Percentiles rank a stretch among this genome's conserved stretches.
phyloP scores from a whole-genome alignment of 495 filamentous ascomycete genomes.

The Hyaloscypha finlandica region DNA sequence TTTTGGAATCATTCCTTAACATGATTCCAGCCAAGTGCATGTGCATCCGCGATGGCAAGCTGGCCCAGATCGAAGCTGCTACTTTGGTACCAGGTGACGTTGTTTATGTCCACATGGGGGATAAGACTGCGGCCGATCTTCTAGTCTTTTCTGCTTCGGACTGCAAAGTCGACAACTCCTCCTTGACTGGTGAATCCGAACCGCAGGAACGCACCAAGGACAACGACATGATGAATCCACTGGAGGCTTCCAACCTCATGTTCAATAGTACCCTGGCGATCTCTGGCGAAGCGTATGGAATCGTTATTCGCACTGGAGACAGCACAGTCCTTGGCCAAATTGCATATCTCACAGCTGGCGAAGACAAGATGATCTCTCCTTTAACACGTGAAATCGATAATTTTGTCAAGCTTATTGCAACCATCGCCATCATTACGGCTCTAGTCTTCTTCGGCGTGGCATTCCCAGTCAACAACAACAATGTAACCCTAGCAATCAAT shows the following conservation, averaged over 20 bases:
- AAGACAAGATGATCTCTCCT: slow-evolving; percentile 33
- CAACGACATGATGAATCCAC: slow-evolving; percentile 33
- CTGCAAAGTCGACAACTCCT: slow-evolving; percentile 29
- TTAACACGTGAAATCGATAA: slow-evolving; percentile 39
- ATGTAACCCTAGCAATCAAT: slow-evolving; percentile 24
- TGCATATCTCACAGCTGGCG: slow-evolving; percentile 35
- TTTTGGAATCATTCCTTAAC: slow-evolving; percentile 36
- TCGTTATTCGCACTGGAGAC: slow-evolving; percentile 41
- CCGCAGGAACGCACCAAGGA: slow-evolving; percentile 29
- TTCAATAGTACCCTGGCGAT: slow-evolving; percentile 33
- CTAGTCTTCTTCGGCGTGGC: slow-evolving; percentile 34
- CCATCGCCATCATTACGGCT: slow-evolving; percentile 33
- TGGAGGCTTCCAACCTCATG: slow-evolving; percentile 34
- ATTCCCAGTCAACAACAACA: slow-evolving; percentile 36
- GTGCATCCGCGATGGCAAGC: slow-evolving; percentile 35
- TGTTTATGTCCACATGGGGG: slow-evolving; percentile 22
- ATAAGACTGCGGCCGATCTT: slow-evolving; percentile 29
- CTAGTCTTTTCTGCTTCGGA: slow-evolving; percentile 24
- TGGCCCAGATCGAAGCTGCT: slow-evolving; percentile 30
- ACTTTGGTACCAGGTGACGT: slow-evolving; percentile 27
- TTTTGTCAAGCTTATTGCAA: slow-evolving; percentile 39
- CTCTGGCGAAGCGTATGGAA: slow-evolving; percentile 36
- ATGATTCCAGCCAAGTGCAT: slow-evolving; percentile 40
- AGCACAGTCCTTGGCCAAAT: slow-evolving; percentile 41
- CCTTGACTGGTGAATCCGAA: slow-evolving; percentile 30